A percentile compares a stretch with the other conserved stretches of the same genome.
Evolutionary conservation across 148 eudicot genomes (phyloP).

Genomic region (Polygonum aviculare): DNA sequence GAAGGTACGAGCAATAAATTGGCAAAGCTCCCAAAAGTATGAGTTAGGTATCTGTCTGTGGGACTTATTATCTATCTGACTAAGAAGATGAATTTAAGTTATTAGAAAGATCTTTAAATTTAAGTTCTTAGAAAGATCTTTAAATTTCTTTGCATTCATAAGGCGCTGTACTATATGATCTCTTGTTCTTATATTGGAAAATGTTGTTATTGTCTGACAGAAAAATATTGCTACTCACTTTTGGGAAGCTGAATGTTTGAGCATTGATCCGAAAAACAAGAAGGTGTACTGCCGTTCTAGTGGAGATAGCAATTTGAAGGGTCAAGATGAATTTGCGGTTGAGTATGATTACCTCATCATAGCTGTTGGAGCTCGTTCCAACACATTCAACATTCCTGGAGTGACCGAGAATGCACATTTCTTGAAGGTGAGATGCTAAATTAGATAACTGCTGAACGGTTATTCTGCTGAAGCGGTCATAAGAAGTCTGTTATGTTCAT

Average conservation of each 20-base stretch:
- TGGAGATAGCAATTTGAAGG: conserved; percentile 24
- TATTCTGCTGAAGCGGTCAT: not conserved
- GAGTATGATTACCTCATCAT: conserved; percentile 75
- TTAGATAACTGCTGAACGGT: not conserved
- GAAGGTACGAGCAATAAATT: conserved; percentile 22
- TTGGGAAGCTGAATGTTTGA: conserved; percentile 65
- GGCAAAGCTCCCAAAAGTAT: not conserved
- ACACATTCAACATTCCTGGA: conserved; percentile 76
- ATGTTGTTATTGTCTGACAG: conserved; percentile 23
- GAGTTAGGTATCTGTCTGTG: not conserved
- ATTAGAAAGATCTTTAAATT: not conserved
- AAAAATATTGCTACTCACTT: conserved; percentile 34
- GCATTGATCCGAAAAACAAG: conserved; percentile 53
- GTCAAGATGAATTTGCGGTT: conserved; percentile 45
- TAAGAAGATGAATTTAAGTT: not conserved
- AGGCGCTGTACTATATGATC: not conserved
- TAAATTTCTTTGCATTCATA: not conserved
- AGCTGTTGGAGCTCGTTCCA: conserved; percentile 57
- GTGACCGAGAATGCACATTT: conserved; percentile 63
- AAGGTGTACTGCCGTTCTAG: conserved; percentile 54
- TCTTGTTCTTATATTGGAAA: not conserved
- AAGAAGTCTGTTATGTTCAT: not conserved
- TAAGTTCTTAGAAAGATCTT: not conserved
- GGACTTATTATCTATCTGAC: not conserved
- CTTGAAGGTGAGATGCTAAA: conserved; percentile 38